These are phyloP conservation scores for Candida endomychidarum DNA, from an alignment of 805 yeast species.

Conservation along the genomic window DNA sequence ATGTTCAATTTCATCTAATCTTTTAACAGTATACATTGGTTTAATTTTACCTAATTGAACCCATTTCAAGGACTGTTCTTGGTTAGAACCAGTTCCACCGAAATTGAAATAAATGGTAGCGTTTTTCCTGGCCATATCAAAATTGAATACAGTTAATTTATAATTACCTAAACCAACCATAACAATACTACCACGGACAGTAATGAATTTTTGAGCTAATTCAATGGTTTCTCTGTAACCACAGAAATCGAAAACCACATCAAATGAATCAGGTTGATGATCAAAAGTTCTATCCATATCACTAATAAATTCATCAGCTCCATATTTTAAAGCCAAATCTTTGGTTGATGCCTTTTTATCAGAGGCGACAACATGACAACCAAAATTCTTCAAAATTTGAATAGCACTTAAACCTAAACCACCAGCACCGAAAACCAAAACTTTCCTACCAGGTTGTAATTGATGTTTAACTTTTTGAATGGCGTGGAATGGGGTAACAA, in stretches of 20 bases:
- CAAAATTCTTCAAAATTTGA: conserved; percentile 36
- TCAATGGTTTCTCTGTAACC: conserved; percentile 34
- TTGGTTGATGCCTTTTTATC: conserved; percentile 31
- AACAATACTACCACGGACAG: conserved; percentile 36
- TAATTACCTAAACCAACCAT: conserved; percentile 45
- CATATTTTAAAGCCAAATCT: conserved; percentile 29
- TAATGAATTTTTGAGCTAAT: conserved; percentile 30
- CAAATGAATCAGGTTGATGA: conserved; percentile 35
- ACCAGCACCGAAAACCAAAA: conserved; percentile 41
- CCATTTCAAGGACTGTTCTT: conserved; percentile 44
- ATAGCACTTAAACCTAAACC: conserved; percentile 45
- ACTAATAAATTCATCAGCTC: conserved; percentile 44
- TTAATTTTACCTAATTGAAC: conserved; percentile 37
- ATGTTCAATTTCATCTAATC: conserved; percentile 37
- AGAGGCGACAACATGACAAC: conserved; percentile 32
- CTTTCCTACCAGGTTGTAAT: conserved; percentile 33
- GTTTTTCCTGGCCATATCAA: conserved; percentile 42
- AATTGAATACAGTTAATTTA: conserved; percentile 30
- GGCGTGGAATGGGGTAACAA: conserved; percentile 44
- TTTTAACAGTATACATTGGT: conserved; percentile 31
- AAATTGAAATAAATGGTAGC: conserved; percentile 38
- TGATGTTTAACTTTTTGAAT: conserved; percentile 32
- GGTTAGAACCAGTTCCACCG: conserved; percentile 47
- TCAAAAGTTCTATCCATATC: conserved; percentile 24
- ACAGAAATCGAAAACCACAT: conserved; percentile 39